Percentiles rank a stretch among this genome's conserved stretches.
Conservation (phyloP, 768 basidiomycete species). For the Suillus subaureus region DNA sequence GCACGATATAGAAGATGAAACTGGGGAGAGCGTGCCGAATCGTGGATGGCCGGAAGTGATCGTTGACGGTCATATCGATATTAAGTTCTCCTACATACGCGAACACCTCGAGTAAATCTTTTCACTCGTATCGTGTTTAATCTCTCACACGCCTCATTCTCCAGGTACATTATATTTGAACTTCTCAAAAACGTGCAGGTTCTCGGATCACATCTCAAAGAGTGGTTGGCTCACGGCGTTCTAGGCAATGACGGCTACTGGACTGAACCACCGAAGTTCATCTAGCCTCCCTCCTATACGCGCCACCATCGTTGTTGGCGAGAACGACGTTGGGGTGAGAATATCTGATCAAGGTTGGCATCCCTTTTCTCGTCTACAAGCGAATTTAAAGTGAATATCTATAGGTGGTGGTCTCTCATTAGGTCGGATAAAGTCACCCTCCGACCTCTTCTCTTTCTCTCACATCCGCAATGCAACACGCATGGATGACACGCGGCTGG, state of each 20-base stretch:
- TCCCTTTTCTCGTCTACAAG: neutral
- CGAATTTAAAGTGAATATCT: slow-evolving; percentile 17
- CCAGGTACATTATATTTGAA: slow-evolving; percentile 85
- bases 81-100: slow-evolving; percentile 79
- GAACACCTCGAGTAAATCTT: slow-evolving; percentile 79
- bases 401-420: slow-evolving; percentile 73
- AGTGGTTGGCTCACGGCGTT: slow-evolving; percentile 5
- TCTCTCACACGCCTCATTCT: slow-evolving; percentile 4
- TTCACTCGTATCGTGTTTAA: neutral
- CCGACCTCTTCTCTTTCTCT: slow-evolving; percentile 89
- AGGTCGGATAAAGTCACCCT: slow-evolving; percentile 57
- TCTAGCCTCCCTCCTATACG: slow-evolving; percentile 59
- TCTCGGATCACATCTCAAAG: slow-evolving; percentile 1
- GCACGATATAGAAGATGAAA: slow-evolving; percentile 44
- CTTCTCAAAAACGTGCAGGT: slow-evolving; percentile 80
- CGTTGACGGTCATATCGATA: slow-evolving; percentile 72
- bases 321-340: slow-evolving; percentile 75
- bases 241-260: slow-evolving; percentile 78
- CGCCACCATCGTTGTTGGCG: slow-evolving; percentile 75
- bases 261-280: slow-evolving; percentile 47
- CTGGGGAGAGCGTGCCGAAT: slow-evolving; percentile 25
- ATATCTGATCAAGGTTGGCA: slow-evolving; percentile 86
- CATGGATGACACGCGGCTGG: slow-evolving; percentile 65
- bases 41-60: slow-evolving; percentile 62
- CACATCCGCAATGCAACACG: slow-evolving; percentile 77